Evolutionary conservation across 805 yeast species (phyloP).

Genomic region (Barnettozyma populi): DNA sequence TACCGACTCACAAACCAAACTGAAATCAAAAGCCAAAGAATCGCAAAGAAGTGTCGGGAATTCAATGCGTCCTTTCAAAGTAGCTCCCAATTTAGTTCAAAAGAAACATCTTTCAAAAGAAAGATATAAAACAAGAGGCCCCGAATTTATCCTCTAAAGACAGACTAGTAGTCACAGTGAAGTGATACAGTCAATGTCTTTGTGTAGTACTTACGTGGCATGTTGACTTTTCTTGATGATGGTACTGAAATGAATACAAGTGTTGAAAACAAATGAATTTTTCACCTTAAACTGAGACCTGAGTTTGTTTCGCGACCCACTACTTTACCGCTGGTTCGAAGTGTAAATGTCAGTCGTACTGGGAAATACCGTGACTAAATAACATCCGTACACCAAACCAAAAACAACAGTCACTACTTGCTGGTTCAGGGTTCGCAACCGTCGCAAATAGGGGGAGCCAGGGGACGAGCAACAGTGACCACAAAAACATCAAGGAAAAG

Average conservation of each 20-base stretch:
- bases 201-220: constrained; percentile 26
- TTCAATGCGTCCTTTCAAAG: constrained; percentile 48
- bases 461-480: too few species aligned
- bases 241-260: background rate
- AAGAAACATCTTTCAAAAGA: constrained; percentile 5
- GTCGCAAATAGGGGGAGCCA: background rate
- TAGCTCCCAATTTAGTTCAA: constrained; percentile 8
- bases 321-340: too few species aligned
- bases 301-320: constrained; percentile 1
- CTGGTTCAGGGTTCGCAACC: background rate
- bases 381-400: background rate
- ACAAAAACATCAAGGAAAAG: too few species aligned
- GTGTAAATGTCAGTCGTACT: background rate
- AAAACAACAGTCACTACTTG: background rate
- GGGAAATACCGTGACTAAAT: background rate
- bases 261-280: background rate
- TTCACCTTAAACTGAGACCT: background rate
- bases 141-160: constrained; percentile 49
- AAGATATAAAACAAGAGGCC: constrained; percentile 43
- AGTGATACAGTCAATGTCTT: background rate
- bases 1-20: constrained; percentile 29
- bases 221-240: constrained; percentile 18
- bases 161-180: background rate
- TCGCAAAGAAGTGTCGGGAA: constrained; percentile 79
- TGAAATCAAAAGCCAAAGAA: constrained; percentile 9